These are phyloP conservation scores for Oehlia diaphana DNA, from an alignment of 192 early-diverging fungal species.

Conservation along the genomic window DNA sequence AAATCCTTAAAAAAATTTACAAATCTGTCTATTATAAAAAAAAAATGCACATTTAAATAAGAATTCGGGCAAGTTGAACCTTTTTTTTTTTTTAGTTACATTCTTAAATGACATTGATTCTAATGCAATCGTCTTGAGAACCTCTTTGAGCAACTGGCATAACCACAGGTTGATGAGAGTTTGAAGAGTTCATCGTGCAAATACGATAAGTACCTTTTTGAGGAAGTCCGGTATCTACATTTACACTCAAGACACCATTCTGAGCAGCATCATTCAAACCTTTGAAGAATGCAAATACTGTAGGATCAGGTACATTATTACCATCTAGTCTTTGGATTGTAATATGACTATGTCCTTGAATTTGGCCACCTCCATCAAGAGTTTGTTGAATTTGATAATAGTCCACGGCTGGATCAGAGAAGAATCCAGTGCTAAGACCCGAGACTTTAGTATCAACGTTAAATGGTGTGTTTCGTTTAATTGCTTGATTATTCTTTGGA, in stretches of 20 bases:
- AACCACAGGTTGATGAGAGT: conserved; percentile 18
- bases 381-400: not conserved
- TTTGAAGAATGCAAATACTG: conserved; percentile 3
- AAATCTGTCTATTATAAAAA: too few relatives aligned
- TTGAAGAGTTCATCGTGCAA: conserved; percentile 10
- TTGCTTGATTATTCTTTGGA: too few relatives aligned
- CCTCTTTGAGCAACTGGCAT: conserved; percentile 34
- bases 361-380: not conserved
- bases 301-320: not conserved
- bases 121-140: conserved; percentile 31
- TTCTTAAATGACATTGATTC: not conserved
- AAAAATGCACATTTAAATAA: too few relatives aligned
- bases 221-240: not conserved
- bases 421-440: too few relatives aligned
- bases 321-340: not conserved
- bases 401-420: too few relatives aligned
- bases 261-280: not conserved
- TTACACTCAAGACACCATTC: not conserved
- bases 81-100: too few relatives aligned
- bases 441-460: too few relatives aligned
- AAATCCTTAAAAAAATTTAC: too few relatives aligned
- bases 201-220: not conserved
- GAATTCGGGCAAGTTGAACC: too few relatives aligned
- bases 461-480: too few relatives aligned
- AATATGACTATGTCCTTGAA: conserved; percentile 1